Percentiles rank a stretch among this genome's conserved stretches.
phyloP scores from a whole-genome alignment of 257 asterid genomes.

The Solanum pimpinellifolium region DNA sequence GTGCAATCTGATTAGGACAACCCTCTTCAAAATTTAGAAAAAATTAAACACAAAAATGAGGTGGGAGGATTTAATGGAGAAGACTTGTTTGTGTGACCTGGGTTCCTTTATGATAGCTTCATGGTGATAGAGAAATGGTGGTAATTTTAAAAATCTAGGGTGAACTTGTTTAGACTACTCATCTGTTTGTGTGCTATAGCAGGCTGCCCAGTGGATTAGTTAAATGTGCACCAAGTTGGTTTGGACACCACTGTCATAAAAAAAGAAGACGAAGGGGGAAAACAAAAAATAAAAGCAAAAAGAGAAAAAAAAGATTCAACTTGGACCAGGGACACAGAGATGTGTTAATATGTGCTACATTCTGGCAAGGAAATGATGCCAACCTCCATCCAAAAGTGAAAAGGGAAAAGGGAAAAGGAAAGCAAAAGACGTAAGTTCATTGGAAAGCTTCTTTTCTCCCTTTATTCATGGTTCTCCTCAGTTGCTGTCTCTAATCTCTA shows the following conservation, averaged over 20 bases:
- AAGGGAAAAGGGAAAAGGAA: neutral
- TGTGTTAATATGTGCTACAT: neutral
- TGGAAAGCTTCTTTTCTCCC: neutral
- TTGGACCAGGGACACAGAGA: neutral
- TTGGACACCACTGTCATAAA: neutral
- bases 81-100: neutral
- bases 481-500: neutral
- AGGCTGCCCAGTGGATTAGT: neutral
- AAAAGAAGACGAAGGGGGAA: neutral
- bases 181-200: neutral
- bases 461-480: neutral
- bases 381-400: neutral
- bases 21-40: neutral
- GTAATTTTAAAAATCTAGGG: neutral
- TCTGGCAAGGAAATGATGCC: neutral
- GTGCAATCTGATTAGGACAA: neutral
- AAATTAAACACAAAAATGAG: neutral
- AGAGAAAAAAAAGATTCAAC: neutral
- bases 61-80: neutral
- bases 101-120: neutral
- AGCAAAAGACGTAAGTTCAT: neutral
- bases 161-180: neutral
- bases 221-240: neutral
- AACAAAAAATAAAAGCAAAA: neutral
- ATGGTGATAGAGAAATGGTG: neutral